Base-by-base conservation (phyloP, 1,284 basidiomycete species). In the Sporisorium scitamineum region DNA sequence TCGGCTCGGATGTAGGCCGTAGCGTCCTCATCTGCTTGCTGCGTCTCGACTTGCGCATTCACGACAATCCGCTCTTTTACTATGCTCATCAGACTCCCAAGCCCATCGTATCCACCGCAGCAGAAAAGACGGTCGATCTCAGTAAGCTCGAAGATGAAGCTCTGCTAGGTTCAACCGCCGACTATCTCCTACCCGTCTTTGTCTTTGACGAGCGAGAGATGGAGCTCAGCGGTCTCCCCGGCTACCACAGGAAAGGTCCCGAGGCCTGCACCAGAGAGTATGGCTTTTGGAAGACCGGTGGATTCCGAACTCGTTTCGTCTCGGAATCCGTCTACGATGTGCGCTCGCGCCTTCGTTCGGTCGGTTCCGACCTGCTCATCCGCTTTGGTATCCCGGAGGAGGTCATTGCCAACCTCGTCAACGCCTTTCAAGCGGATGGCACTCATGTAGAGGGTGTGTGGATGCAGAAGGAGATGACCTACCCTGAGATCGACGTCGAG, bases 171-270 rank as follows among this genome's bases (percentile, higher is more conserved):
- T 79, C 78, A 4, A 62, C 72, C 22, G 69, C 83, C 37, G 88
- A 87, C 10, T 86, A 88, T 61, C 85, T 89, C 59, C 81, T 90
- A 3, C 89, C 89, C 2, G 76, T 89, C 51, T 89, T 87, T 79
- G 87, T 89, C 61, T 88, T 89, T 57, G 88, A 89, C 71, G 88
- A 88, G 57, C 84, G 87, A 8, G 86, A 87, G 69, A 80, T 89
- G 60, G 89, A 89, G 67, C 83, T 89, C 20, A 86, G 86, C 10
- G 87, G 86, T 4, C 74, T 89, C n/a, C 85, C 87, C 2, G 85
- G 83, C 2, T 87, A 85, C 59, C 61, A 85, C 34, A 62, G 81
- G 11, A 61, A 85, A 62, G 80, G 85, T 11, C 82, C 82, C 9
- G 82, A 85, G 65, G 86, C 86, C 0, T 72, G 80, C 20, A 86